phyloP scores from a whole-genome alignment of 345 rosid genomes.

The Populus tremula region DNA sequence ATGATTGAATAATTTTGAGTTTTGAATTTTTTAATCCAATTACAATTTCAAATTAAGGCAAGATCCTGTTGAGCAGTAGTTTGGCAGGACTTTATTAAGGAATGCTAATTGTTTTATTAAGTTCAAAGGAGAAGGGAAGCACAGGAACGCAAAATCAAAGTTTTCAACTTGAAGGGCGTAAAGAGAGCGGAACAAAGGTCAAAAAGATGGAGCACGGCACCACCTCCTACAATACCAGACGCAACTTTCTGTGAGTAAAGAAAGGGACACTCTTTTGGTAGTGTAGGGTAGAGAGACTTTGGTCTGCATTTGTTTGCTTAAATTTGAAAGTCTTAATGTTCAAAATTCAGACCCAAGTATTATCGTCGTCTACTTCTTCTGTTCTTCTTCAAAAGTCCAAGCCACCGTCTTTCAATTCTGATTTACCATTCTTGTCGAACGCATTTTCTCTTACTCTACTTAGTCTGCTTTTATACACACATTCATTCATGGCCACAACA shows the following conservation, averaged over 20 bases:
- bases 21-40: no score
- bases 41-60: not conserved
- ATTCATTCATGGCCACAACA: not conserved
- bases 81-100: not conserved
- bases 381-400: slow-evolving; percentile 1
- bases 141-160: no score
- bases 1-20: not conserved
- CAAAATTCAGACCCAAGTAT: slow-evolving; percentile 15
- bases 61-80: not conserved
- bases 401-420: not conserved
- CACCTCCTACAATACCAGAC: not conserved
- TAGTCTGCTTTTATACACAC: not conserved
- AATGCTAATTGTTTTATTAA: not conserved
- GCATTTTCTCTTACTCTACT: not conserved
- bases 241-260: not conserved
- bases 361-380: slow-evolving; percentile 28
- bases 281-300: no score
- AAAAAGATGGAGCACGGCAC: not conserved
- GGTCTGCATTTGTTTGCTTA: not conserved
- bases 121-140: not conserved
- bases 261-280: not conserved
- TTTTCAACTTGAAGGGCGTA: not conserved
- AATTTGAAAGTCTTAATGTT: not conserved
- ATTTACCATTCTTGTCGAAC: not conserved
- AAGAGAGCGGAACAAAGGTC: not conserved